phyloP scores from a whole-genome alignment of 352 stramenopile genomes.

The Phytophthora constricta region DNA sequence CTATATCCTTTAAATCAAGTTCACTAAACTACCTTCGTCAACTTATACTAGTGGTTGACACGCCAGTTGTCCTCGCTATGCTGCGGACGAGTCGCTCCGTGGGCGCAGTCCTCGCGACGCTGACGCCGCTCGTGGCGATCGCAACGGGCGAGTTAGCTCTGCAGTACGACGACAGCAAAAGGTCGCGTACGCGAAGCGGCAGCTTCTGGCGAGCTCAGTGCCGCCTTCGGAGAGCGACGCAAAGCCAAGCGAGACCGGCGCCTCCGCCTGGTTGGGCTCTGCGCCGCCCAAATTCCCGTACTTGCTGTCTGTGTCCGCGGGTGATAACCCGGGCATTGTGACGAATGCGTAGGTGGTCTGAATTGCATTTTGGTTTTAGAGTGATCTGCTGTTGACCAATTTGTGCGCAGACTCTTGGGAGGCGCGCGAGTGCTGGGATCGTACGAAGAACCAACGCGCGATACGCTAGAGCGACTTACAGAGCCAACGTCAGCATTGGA shows the following conservation, averaged over 20 bases:
- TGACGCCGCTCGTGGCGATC: slow-evolving; percentile 30
- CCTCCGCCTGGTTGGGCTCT: slow-evolving; percentile 51
- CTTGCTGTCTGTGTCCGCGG: slow-evolving; percentile 59
- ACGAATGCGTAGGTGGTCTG: slow-evolving; percentile 29
- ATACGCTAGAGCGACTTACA: slow-evolving; percentile 44
- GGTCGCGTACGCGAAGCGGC: slow-evolving; percentile 46
- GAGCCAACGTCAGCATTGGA: slow-evolving; percentile 31
- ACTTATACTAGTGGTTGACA: slow-evolving; percentile 11
- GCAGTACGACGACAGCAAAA: slow-evolving; percentile 47
- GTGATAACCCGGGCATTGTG: slow-evolving; percentile 53
- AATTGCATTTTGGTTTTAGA: neutral
- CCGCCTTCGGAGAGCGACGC: neutral
- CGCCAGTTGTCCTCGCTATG: slow-evolving; percentile 11
- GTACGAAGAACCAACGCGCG: slow-evolving; percentile 36
- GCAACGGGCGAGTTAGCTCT: slow-evolving; percentile 50
- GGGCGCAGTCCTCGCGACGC: slow-evolving; percentile 27
- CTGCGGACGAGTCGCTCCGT: slow-evolving; percentile 19
- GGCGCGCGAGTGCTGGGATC: slow-evolving; percentile 46
- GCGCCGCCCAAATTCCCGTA: slow-evolving; percentile 72
- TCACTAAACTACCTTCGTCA: neutral
- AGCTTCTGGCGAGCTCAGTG: slow-evolving; percentile 31
- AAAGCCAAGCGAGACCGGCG: slow-evolving; percentile 4
- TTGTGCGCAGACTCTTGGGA: slow-evolving; percentile 29
- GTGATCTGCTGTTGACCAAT: neutral
- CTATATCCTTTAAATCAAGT: slow-evolving; percentile 21